phyloP scores from a whole-genome alignment of 129 eudicot genomes.

The Dittrichia graveolens region DNA sequence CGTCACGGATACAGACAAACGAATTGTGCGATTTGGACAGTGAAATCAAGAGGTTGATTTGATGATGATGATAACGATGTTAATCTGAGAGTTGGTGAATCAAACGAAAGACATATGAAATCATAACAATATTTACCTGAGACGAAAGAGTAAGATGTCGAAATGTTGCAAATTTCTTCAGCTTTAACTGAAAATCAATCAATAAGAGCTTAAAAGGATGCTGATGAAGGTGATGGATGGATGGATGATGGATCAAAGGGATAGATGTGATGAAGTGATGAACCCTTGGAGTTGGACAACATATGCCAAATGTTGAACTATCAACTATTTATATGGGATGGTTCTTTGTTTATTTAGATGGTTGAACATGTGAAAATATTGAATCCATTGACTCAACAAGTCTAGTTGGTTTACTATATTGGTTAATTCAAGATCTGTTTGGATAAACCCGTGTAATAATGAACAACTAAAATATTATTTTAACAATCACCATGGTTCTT shows the following conservation, averaged over 20 bases:
- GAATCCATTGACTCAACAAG: too few relatives aligned
- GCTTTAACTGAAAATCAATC: neutral
- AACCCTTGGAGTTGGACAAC: conserved; percentile 5
- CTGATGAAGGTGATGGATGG: too few relatives aligned
- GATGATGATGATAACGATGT: neutral
- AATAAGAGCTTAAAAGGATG: neutral
- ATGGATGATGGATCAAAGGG: conserved; percentile 3
- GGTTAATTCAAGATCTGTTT: too few relatives aligned
- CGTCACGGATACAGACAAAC: neutral
- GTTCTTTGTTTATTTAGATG: too few relatives aligned
- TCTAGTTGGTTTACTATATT: too few relatives aligned
- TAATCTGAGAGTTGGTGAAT: neutral
- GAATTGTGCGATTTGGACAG: neutral
- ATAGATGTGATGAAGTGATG: conserved; percentile 3
- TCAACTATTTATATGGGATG: too few relatives aligned
- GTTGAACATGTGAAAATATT: too few relatives aligned
- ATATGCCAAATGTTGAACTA: too few relatives aligned
- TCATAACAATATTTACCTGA: neutral
- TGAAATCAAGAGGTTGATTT: neutral
- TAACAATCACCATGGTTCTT: too few relatives aligned
- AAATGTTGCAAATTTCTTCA: neutral
- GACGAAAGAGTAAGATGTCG: neutral
- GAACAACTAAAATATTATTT: too few relatives aligned
- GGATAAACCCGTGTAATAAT: too few relatives aligned
- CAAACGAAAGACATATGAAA: neutral